Evolutionary conservation across 2,329 filamentous ascomycete genomes (phyloP), one percentile per base, ranked within the genome.

Genomic region (Fusarium multiceps): DNA sequence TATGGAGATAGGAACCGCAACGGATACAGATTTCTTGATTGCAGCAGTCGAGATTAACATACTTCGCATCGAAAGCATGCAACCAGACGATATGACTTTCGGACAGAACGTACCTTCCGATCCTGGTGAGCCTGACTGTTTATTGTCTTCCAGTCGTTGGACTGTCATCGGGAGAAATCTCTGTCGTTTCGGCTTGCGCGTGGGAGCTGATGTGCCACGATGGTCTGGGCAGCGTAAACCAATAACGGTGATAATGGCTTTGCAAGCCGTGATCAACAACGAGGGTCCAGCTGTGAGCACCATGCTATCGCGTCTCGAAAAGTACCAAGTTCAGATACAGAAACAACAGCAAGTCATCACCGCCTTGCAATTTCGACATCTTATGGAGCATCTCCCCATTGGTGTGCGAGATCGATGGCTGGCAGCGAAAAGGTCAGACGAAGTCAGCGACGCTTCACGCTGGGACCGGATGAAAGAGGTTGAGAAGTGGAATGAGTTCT

Each of bases 131-230:
- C n/a, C n/a, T n/a, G n/a, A n/a, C n/a, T n/a, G n/a, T n/a, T n/a
- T n/a, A n/a, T n/a, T n/a, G n/a, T n/a, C n/a, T n/a, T n/a, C n/a
- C n/a, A n/a, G n/a, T n/a, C n/a, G 30, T 18, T 34, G 32, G 32
- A 4, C 0, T 5, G 2, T 2, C 9, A 34, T 34, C 8, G 32
- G 32, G 14, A 6, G 2, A 0, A 34, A 34, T 18, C 32, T 34
- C 16, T 10, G 32, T 34, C 4, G 32, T 2, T 8, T 34, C 4
- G 32, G 32, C 32, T 16, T 34, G 5, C 1, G 32, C 5, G 16
- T 34, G 8, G 32, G 32, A 10, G 32, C 32, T 2, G 13, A 32
- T 32, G 30, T 32, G n/a, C n/a, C n/a, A n/a, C n/a, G n/a, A n/a
- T n/a, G n/a, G n/a, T n/a, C n/a, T n/a, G n/a, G n/a, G n/a, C n/a